A percentile compares a stretch with the other conserved stretches of the same genome.
Evolutionary conservation across 805 yeast genomes (phyloP).

Genomic region (Teunomyces atbi): DNA sequence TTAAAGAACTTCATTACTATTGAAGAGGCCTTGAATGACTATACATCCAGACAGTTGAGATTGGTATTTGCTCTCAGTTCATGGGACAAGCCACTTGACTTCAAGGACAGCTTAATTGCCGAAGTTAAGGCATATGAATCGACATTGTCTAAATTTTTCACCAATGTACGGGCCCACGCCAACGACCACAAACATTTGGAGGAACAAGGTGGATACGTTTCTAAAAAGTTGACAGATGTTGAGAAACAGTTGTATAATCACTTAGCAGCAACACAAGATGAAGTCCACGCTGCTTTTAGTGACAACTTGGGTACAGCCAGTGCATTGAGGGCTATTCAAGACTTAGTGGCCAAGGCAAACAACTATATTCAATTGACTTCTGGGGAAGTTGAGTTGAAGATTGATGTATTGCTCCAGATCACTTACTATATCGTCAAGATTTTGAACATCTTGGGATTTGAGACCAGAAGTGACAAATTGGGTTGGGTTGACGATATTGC

Average conservation of each 20-base stretch:
- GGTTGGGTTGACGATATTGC: slow-evolving; percentile 69
- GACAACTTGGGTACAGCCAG: slow-evolving; percentile 83
- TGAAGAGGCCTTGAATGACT: slow-evolving; percentile 76
- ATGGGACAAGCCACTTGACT: slow-evolving; percentile 92
- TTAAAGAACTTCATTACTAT: slow-evolving; percentile 94
- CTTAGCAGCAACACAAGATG: slow-evolving; percentile 50
- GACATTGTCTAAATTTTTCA: slow-evolving; percentile 77
- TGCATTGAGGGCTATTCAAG: slow-evolving; percentile 64
- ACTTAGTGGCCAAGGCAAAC: slow-evolving; percentile 69
- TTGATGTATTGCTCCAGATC: slow-evolving; percentile 64
- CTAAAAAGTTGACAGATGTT: slow-evolving; percentile 55
- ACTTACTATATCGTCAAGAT: slow-evolving; percentile 72
- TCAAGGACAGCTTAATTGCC: slow-evolving; percentile 72
- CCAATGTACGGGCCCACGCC: slow-evolving; percentile 78
- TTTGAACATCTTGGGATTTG: slow-evolving; percentile 73
- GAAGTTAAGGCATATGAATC: slow-evolving; percentile 80
- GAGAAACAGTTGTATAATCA: slow-evolving; percentile 59
- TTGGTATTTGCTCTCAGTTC: slow-evolving; percentile 86
- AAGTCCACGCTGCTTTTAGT: slow-evolving; percentile 76
- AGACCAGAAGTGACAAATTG: slow-evolving; percentile 60
- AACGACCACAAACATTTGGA: slow-evolving; percentile 58
- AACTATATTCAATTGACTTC: slow-evolving; percentile 58
- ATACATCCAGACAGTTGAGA: slow-evolving; percentile 79
- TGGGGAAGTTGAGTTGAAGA: slow-evolving; percentile 46
- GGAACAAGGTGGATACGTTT: slow-evolving; percentile 46